These are phyloP conservation scores for Boletales sp. DNA, from an alignment of 768 basidiomycete species.

Conservation along the genomic window DNA sequence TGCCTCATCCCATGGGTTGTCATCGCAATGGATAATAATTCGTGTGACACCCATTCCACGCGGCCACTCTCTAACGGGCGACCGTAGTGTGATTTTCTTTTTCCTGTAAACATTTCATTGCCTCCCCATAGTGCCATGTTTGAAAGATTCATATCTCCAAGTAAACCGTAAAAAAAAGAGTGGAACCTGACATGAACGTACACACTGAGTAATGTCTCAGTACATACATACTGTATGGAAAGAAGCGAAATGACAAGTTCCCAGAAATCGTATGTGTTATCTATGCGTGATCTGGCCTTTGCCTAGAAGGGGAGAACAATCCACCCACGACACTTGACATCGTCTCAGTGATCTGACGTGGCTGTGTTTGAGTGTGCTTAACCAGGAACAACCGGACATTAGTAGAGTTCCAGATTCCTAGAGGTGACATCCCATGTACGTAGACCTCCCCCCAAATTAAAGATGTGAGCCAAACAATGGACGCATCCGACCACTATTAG, in stretches of 20 bases:
- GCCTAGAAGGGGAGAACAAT: conserved; percentile 48
- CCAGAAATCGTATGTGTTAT: background rate
- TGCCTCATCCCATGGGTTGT: conserved; percentile 2
- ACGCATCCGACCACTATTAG: conserved; percentile 85
- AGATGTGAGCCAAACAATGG: conserved; percentile 88
- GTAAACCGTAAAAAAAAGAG: too few relatives aligned
- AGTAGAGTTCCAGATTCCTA: conserved; percentile 89
- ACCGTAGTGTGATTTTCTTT: too few relatives aligned
- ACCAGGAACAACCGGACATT: conserved; percentile 88
- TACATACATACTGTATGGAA: background rate
- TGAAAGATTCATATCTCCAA: too few relatives aligned
- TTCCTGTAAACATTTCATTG: too few relatives aligned
- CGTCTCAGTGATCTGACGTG: conserved; percentile 71
- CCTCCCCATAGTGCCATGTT: too few relatives aligned
- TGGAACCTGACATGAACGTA: too few relatives aligned
- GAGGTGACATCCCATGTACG: conserved; percentile 80
- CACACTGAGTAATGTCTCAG: too few relatives aligned
- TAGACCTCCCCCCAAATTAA: conserved; percentile 96
- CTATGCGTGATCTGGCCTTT: conserved; percentile 27
- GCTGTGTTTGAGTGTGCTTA: conserved; percentile 72
- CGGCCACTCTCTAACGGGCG: too few relatives aligned
- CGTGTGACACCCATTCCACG: too few relatives aligned
- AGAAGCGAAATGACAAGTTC: background rate
- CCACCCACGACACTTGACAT: conserved; percentile 82
- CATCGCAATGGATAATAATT: too few relatives aligned